Base-by-base conservation (phyloP, 176 grass and related monocot genomes). In the Panicum miliaceum region DNA sequence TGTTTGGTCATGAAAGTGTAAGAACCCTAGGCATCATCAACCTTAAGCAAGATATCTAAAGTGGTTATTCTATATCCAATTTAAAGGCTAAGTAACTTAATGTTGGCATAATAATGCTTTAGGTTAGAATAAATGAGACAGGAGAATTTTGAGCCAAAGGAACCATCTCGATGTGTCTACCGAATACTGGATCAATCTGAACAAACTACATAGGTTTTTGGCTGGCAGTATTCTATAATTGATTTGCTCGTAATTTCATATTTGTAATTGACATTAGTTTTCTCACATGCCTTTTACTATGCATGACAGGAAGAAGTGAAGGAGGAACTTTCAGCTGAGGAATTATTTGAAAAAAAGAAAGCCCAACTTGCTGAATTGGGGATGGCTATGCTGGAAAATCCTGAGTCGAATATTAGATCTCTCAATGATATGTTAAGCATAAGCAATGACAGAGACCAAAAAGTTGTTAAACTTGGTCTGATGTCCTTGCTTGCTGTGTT, bases 401-500 rank as follows among this genome's bases (percentile, higher is more conserved):
- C 93, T 29, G 96, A 98, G 45, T 85, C 85, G 25, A 95, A 95
- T 82, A 96, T 98, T 85, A 95, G 88, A 76, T 90, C 83, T 53
- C 82, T 98, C 27, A 95, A 91, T 84, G 96, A 98, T 66, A 75
- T 98, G 85, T 76, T 98, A 78, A 82, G 78, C 27, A 87, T 94
- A 85, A 92, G 93, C 73, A 87, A 92, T 58, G 96, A 94, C 62
- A 86, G 56, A 64, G 87, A 98, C 83, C 89, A 84, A 64, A 91
- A 94, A 34, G 85, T 98, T 84, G 88, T 94, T 60, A 98, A 95
- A 22, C 91, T 98, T 84, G 80, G 85, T 41, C 65, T 98, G 68
- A 94, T 94, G 93, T 98, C 96, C 35, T 85, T 96, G 86, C 86
- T 96, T 81, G 96, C 91, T 76, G 96, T 98, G 59, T 98, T 98